A percentile compares a stretch with the other conserved stretches of the same genome.
Conservation (phyloP, 2,329 filamentous ascomycete genomes). For the Neopestalotiopsis sp. region DNA sequence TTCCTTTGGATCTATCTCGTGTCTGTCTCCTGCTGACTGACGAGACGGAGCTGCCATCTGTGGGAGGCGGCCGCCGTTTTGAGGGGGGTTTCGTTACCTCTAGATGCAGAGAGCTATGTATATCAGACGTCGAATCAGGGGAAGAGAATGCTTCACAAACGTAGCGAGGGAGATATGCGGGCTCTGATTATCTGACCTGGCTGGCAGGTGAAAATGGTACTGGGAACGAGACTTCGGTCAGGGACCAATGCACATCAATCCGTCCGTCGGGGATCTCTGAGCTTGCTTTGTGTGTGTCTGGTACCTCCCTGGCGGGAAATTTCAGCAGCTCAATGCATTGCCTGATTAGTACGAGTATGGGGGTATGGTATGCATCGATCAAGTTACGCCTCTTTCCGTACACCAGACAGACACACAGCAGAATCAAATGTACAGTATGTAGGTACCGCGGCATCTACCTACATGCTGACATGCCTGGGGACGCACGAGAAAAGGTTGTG, state of each 20-base stretch:
- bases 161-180: neutral
- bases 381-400: too few relatives aligned
- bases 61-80: neutral
- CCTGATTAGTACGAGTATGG: neutral
- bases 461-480: too few relatives aligned
- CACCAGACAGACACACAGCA: too few relatives aligned
- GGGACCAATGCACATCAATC: neutral
- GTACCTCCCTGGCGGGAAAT: neutral
- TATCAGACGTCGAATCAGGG: neutral
- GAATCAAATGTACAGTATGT: too few relatives aligned
- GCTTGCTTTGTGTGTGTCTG: neutral
- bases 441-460: too few relatives aligned
- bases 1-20: neutral
- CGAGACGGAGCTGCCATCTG: slow-evolving; percentile 1
- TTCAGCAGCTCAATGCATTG: neutral
- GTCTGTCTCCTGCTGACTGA: neutral
- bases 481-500: too few relatives aligned
- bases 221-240: neutral
- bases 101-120: neutral
- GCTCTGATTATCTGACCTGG: neutral
- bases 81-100: neutral
- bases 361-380: too few relatives aligned
- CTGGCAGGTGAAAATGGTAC: neutral
- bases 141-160: neutral
- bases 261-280: neutral